A percentile compares a stretch with the other conserved stretches of the same genome.
phyloP scores from a whole-genome alignment of 2,329 filamentous ascomycete genomes.

The Colletotrichum chrysophilum region DNA sequence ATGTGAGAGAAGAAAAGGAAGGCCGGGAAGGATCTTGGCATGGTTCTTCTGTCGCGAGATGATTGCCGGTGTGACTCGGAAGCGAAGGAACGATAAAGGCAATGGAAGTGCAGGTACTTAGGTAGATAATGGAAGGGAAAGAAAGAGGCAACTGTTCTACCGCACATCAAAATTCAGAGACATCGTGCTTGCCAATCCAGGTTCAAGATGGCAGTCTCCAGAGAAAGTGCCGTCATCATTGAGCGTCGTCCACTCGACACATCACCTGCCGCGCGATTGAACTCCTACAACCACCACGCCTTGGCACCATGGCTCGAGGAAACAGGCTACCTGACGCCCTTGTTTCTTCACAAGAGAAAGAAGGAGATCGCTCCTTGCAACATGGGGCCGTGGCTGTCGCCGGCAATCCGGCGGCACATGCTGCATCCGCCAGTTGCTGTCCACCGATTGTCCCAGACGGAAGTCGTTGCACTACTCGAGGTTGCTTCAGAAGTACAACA shows the following conservation, averaged over 20 bases:
- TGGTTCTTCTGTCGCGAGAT: background rate
- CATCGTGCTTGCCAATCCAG: background rate
- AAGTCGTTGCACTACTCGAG: background rate
- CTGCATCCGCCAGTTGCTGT: background rate
- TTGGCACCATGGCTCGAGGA: background rate
- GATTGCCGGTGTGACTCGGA: fast-evolving
- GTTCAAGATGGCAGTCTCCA: background rate
- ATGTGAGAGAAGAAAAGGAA: fast-evolving
- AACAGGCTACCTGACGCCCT: background rate
- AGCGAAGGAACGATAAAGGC: background rate
- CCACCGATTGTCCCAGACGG: background rate
- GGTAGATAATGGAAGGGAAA: background rate
- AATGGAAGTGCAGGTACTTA: background rate
- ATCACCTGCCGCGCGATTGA: background rate
- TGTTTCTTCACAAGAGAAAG: background rate
- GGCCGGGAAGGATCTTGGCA: background rate
- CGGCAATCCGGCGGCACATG: background rate
- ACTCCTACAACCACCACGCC: background rate
- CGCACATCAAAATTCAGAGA: fast-evolving
- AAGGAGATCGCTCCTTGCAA: background rate
- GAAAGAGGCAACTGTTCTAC: background rate
- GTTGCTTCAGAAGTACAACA: too few relatives aligned
- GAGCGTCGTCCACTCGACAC: background rate
- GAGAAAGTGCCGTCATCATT: background rate
- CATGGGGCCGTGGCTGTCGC: background rate